Base-by-base conservation (phyloP, 1,284 basidiomycete species). In the Papiliotrema fonsecae region DNA sequence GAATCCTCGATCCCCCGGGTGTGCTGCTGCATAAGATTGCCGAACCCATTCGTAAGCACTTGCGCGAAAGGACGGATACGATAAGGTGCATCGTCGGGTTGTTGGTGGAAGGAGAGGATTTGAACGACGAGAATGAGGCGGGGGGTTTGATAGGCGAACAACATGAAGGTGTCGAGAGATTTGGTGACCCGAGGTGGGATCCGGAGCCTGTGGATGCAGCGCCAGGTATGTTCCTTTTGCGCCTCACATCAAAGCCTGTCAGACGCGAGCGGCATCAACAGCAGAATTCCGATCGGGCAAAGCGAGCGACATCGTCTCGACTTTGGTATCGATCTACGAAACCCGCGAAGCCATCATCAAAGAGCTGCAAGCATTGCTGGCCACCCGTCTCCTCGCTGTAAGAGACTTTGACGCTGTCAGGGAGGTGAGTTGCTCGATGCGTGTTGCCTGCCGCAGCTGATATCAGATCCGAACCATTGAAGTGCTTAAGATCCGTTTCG, bases 161-260 rank as follows among this genome's bases (percentile, higher is more conserved):
- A 0, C 86, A 88, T 58, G 87, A 89, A 53, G 86, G 81, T 52
- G 72, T 75, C 6, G 90, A 93, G 54, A 86, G 93, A 58, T 96
- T 87, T 61, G 79, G 78, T 2, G 89, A 96, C 67, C 82, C 87
- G 0, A 85, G 86, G 54, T 97, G 93, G 93, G 84, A 87, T 46
- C 92, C 93, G 0, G 91, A 96, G 62, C 90, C 93, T 0, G 80
- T 90, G 47, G 93, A 97, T 69, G 92, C 92, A 37, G 91, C 91
- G 0, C 87, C 88, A 51, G 85, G 87, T 88, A 52, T 59, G 79
- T 69, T 21, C 21, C 11, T 16, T 45, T 13, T 4, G 19, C 6
- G 19, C 19, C 34, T 5, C 14, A 35, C 16, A 35, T 4, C 16
- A n/a, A n/a, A n/a, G n/a, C n/a, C n/a, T n/a, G n/a, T n/a, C n/a